Conservation (phyloP, 2,329 filamentous ascomycete species). For the Aspergillus novoparasiticus region DNA sequence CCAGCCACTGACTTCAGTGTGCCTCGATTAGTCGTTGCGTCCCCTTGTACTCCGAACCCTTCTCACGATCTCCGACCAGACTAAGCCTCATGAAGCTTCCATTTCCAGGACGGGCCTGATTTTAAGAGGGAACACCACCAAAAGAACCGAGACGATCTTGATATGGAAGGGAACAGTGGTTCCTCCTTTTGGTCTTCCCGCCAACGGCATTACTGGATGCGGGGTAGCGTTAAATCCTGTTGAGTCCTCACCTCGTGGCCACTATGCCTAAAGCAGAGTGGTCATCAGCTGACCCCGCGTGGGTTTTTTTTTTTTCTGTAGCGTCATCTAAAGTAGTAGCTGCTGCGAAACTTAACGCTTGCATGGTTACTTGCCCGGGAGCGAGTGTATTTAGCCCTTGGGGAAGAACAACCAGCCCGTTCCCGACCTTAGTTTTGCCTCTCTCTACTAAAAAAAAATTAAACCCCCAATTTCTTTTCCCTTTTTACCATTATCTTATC, state of each 20-base stretch:
- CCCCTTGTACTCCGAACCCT: background rate
- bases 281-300: constrained; percentile 27
- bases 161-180: background rate
- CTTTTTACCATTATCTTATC: background rate
- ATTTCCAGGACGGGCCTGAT: background rate
- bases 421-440: constrained; percentile 4
- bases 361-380: background rate
- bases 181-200: constrained; percentile 7
- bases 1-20: constrained; percentile 4
- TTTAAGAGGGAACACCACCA: background rate
- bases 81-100: background rate
- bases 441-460: background rate
- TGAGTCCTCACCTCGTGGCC: constrained; percentile 8
- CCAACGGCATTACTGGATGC: constrained; percentile 23
- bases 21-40: background rate
- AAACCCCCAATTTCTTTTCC: background rate
- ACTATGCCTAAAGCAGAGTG: constrained; percentile 15
- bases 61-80: constrained; percentile 6
- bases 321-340: background rate
- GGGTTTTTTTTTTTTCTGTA: constrained; percentile 15
- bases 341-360: background rate
- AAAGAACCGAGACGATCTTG: background rate
- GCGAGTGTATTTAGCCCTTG: background rate
- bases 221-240: constrained; percentile 21
- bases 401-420: background rate